phyloP scores from a whole-genome alignment of 164 flowering plant genomes.

The Brasenia schreberi region DNA sequence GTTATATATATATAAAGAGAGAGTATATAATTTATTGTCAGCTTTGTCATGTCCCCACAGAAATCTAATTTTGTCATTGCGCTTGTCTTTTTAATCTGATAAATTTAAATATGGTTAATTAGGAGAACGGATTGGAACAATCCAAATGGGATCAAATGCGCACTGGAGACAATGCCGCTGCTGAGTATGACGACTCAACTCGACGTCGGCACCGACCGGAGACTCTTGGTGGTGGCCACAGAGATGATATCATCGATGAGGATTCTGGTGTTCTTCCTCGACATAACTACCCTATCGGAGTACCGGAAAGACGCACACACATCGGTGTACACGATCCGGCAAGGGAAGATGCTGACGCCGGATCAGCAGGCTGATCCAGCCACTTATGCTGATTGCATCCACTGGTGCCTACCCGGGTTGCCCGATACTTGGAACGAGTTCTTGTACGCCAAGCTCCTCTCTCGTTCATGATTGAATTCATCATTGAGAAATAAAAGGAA shows the following conservation, averaged over 20 bases:
- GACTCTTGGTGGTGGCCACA: slow-evolving; percentile 37
- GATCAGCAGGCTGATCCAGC: no score
- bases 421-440: no score
- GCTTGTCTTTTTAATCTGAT: not conserved
- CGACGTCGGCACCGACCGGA: slow-evolving; percentile 58
- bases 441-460: no score
- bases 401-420: no score
- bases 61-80: not conserved
- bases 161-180: slow-evolving; percentile 57
- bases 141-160: slow-evolving; percentile 76
- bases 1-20: no score
- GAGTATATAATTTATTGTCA: no score
- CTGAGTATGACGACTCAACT: slow-evolving; percentile 34
- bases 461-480: no score
- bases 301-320: slow-evolving; percentile 86
- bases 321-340: slow-evolving; percentile 54
- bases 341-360: slow-evolving; percentile 42
- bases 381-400: no score
- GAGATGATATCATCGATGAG: slow-evolving; percentile 50
- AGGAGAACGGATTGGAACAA: slow-evolving; percentile 90
- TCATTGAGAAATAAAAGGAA: no score
- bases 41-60: no score
- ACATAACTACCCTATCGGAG: slow-evolving; percentile 75
- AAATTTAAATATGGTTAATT: not conserved
- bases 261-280: slow-evolving; percentile 46